phyloP scores from a whole-genome alignment of 768 basidiomycete genomes.

The Neoboletus magnificus region DNA sequence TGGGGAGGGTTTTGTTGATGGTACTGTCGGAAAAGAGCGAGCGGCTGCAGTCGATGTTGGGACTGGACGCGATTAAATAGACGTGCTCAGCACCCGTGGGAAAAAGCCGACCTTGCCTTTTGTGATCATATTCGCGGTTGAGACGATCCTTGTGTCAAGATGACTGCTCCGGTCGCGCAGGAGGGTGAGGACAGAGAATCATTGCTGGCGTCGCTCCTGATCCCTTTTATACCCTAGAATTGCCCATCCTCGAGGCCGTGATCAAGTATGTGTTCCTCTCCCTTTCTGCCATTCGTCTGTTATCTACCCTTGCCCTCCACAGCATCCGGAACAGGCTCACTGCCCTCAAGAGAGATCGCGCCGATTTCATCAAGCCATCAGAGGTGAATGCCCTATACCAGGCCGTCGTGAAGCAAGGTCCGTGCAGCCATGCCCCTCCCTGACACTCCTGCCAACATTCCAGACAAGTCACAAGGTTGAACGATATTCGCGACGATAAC shows the following conservation, averaged over 20 bases:
- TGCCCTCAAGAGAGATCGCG: conserved; percentile 89
- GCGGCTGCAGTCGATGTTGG: conserved; percentile 7
- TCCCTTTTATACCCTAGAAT: conserved; percentile 52
- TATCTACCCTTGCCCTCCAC: conserved; percentile 24
- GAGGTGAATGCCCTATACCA: conserved; percentile 95
- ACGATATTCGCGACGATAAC: conserved; percentile 81
- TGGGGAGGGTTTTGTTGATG: not conserved
- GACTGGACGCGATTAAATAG: conserved; percentile 24
- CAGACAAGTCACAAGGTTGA: conserved; percentile 77
- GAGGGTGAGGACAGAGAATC: conserved; percentile 52
- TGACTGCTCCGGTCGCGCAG: conserved; percentile 73
- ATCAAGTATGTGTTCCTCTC: conserved; percentile 62
- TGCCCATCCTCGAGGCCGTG: conserved; percentile 90
- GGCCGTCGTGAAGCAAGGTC: conserved; percentile 90
- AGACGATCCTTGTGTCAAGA: conserved; percentile 23
- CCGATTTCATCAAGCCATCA: conserved; percentile 86
- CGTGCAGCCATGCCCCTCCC: conserved; percentile 14
- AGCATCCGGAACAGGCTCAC: conserved; percentile 96
- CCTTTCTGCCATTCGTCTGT: conserved; percentile 1
- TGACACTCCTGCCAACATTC: not conserved
- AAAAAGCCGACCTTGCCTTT: conserved; percentile 31
- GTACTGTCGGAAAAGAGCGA: conserved; percentile 7
- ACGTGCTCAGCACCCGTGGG: conserved; percentile 31
- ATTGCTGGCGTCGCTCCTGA: not conserved
- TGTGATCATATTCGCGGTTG: conserved; percentile 27